Evolutionary conservation across 2,329 filamentous ascomycete genomes (phyloP).

Genomic region (Metarhizium humberi): DNA sequence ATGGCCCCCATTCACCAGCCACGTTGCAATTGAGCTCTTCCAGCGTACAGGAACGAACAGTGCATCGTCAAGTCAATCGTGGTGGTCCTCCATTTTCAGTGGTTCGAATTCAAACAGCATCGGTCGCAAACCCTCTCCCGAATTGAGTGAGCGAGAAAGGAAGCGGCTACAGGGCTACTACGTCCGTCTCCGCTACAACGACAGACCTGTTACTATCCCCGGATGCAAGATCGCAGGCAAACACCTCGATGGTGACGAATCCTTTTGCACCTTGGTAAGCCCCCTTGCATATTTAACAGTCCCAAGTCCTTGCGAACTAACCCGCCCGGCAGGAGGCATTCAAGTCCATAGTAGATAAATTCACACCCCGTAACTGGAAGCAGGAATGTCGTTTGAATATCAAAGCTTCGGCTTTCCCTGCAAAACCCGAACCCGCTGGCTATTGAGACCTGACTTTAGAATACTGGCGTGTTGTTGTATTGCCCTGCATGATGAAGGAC

Average conservation of each 20-base stretch:
- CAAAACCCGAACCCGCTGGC: conserved; percentile 42
- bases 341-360: conserved; percentile 85
- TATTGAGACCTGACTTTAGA: conserved; percentile 19
- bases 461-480: not conserved
- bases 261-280: conserved; percentile 78
- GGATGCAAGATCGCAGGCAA: conserved; percentile 70
- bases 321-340: conserved; percentile 58
- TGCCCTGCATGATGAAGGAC: not conserved
- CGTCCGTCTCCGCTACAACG: conserved; percentile 87
- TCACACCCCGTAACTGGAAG: conserved; percentile 73
- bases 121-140: conserved; percentile 47
- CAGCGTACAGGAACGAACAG: conserved; percentile 33
- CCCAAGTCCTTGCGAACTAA: conserved; percentile 1
- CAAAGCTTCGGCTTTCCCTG: conserved; percentile 34
- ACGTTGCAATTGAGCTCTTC: conserved; percentile 87
- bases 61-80: conserved; percentile 14
- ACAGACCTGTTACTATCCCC: conserved; percentile 69
- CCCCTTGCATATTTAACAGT: not conserved
- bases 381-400: conserved; percentile 39
- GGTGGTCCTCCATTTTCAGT: conserved; percentile 18
- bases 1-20: conserved; percentile 93
- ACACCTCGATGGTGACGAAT: conserved; percentile 77
- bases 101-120: conserved; percentile 34
- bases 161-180: conserved; percentile 64
- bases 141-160: conserved; percentile 49